Percentiles rank a stretch among this genome's conserved stretches.
phyloP scores from a whole-genome alignment of 2,329 filamentous ascomycete genomes.

The Emmonsia crescens region DNA sequence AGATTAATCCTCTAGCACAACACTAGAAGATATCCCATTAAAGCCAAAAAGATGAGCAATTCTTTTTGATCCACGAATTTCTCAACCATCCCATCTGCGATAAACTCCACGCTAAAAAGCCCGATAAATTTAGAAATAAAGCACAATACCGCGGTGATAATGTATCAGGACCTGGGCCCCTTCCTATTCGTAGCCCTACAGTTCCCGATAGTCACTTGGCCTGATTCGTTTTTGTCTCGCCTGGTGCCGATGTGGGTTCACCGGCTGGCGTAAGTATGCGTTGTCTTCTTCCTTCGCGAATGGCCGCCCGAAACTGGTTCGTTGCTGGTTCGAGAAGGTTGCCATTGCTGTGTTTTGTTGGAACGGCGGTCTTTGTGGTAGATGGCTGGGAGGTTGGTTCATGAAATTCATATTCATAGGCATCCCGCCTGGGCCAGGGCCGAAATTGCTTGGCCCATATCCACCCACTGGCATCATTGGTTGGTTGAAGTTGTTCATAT shows the following conservation, averaged over 20 bases:
- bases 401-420: constrained; percentile 31
- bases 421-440: constrained; percentile 20
- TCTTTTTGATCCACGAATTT: not conserved
- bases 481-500: constrained; percentile 14
- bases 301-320: constrained; percentile 42
- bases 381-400: constrained; percentile 20
- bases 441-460: constrained; percentile 26
- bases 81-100: not conserved
- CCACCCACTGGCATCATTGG: constrained; percentile 22
- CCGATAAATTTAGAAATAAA: not conserved
- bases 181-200: constrained; percentile 37
- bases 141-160: not conserved
- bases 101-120: not conserved
- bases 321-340: constrained; percentile 49
- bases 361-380: constrained; percentile 23
- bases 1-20: not conserved
- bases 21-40: not conserved
- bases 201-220: constrained; percentile 82
- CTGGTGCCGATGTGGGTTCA: constrained; percentile 86
- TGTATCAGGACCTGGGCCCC: not conserved
- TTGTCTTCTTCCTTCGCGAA: constrained; percentile 63
- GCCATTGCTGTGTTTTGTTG: constrained; percentile 25
- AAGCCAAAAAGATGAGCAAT: not conserved
- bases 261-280: constrained; percentile 88
- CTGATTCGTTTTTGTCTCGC: constrained; percentile 68